Evolutionary conservation across 352 stramenopile genomes (phyloP).

Genomic region (Pythium graminicola): DNA sequence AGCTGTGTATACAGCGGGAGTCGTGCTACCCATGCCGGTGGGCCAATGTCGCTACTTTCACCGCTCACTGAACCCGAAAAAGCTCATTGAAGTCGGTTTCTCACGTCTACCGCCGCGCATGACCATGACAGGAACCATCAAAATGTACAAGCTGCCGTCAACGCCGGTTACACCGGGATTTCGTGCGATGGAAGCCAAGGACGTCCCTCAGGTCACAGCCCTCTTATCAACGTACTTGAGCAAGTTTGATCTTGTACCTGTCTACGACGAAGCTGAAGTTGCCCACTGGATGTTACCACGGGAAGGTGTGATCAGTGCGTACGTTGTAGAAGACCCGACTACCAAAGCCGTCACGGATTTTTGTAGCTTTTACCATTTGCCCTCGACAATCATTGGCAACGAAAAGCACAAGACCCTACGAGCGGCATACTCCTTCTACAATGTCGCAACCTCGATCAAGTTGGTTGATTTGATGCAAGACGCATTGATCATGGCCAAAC

Average conservation of each 20-base stretch:
- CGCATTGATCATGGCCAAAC: conserved; percentile 47
- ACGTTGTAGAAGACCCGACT: conserved; percentile 72
- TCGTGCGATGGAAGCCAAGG: conserved; percentile 41
- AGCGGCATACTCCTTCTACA: conserved; percentile 99
- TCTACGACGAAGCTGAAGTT: conserved; percentile 91
- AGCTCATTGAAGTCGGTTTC: conserved; percentile 98
- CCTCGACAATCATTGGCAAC: conserved; percentile 94
- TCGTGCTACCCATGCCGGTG: conserved; percentile 94
- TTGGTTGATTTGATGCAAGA: conserved; percentile 61
- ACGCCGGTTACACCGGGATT: conserved; percentile 31
- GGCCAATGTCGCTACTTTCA: conserved; percentile 95
- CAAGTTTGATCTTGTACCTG: conserved; percentile 75
- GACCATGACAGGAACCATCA: conserved; percentile 92
- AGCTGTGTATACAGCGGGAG: conserved; percentile 97
- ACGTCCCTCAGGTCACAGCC: conserved; percentile 40
- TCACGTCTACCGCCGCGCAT: conserved; percentile 87
- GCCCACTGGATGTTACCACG: conserved; percentile 96
- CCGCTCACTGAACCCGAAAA: conserved; percentile 96
- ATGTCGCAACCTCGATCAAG: conserved; percentile 68
- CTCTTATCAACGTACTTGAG: conserved; percentile 43
- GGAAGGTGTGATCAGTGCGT: conserved; percentile 93
- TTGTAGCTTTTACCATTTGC: conserved; percentile 96
- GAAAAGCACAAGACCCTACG: conserved; percentile 93
- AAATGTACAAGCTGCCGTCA: conserved; percentile 81
- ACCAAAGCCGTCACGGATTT: conserved; percentile 89